phyloP scores from a whole-genome alignment of 2,329 filamentous ascomycete species.

The Claviceps quebecensis region DNA sequence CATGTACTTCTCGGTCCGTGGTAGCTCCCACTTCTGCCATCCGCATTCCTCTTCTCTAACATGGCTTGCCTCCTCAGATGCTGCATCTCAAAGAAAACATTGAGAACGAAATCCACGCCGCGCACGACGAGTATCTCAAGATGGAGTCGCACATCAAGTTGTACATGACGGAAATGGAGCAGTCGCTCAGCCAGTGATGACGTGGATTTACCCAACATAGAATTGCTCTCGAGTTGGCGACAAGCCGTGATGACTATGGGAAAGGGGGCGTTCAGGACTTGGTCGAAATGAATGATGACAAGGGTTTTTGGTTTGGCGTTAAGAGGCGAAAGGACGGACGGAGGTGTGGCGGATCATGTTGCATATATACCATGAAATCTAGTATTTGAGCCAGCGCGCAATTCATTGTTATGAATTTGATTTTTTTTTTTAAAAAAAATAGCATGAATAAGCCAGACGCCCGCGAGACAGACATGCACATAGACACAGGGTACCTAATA shows the following conservation, averaged over 20 bases:
- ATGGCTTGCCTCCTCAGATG: conserved; percentile 48
- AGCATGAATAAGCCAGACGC: no score
- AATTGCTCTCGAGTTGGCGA: neutral
- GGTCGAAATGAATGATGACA: neutral
- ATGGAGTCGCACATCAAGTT: conserved; percentile 94
- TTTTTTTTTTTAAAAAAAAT: no score
- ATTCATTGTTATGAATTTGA: no score
- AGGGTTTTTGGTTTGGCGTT: conserved; percentile 20
- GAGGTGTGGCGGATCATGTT: neutral
- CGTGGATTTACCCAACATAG: conserved; percentile 1
- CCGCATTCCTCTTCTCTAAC: neutral
- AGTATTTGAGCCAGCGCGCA: neutral
- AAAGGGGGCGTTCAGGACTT: neutral
- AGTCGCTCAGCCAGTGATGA: conserved; percentile 40
- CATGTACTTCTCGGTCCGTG: neutral
- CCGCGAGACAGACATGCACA: neutral
- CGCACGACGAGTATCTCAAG: conserved; percentile 91
- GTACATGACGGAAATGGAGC: conserved; percentile 98
- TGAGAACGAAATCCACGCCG: conserved; percentile 79
- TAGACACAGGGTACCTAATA: no score
- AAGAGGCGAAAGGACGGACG: neutral
- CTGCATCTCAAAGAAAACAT: conserved; percentile 94
- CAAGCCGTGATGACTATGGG: neutral
- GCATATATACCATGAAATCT: neutral
- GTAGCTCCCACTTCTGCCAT: no score